Conservation (phyloP, 345 rosid species). For the Brassica nigra region DNA sequence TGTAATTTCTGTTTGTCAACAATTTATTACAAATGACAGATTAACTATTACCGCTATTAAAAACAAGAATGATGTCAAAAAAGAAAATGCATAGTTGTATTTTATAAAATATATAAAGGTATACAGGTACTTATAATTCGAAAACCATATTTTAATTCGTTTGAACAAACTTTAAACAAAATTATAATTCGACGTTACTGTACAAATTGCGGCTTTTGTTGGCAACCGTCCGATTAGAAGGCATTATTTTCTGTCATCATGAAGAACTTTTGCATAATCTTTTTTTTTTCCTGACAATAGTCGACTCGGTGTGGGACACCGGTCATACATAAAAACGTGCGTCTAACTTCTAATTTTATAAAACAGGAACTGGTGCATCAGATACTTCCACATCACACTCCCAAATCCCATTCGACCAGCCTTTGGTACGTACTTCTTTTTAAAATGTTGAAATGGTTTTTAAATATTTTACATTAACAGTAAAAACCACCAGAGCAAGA, state of each 20-base stretch:
- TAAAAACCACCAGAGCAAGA: background rate
- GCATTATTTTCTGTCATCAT: background rate
- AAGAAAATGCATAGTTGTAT: background rate
- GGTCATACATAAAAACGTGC: slow-evolving; percentile 22
- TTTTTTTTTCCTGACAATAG: background rate
- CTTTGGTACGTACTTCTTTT: background rate
- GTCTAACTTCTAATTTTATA: slow-evolving; percentile 5
- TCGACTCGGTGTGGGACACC: background rate
- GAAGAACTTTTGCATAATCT: slow-evolving; percentile 1
- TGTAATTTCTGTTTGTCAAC: background rate
- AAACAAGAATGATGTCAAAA: background rate
- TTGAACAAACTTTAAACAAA: background rate
- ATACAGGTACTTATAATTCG: background rate
- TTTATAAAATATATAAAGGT: background rate
- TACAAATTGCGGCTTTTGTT: slow-evolving; percentile 33
- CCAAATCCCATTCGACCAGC: background rate
- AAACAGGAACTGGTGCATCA: background rate
- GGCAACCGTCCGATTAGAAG: slow-evolving; percentile 14
- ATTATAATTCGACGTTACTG: slow-evolving; percentile 5
- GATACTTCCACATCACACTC: background rate
- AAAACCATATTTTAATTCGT: background rate
- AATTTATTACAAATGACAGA: background rate
- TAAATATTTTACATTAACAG: background rate
- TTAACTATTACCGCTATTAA: background rate
- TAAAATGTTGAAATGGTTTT: background rate